Evolutionary conservation across 2,329 filamentous ascomycete genomes (phyloP), one percentile per base, ranked within the genome.

Genomic region (Pestalotiopsis sp.): DNA sequence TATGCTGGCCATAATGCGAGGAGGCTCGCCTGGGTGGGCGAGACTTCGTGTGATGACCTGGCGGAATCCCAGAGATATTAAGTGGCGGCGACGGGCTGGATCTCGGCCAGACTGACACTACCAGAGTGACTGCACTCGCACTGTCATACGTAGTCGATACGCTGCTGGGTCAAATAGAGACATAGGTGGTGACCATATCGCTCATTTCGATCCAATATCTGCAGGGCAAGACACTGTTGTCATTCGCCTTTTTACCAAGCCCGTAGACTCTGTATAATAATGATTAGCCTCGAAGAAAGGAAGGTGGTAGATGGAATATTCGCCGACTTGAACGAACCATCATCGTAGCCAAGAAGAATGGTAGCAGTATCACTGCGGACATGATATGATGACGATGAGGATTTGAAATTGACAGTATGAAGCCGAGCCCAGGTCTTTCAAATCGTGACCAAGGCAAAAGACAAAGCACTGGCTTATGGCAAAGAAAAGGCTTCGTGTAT

Each of bases 321-420:
- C 23, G 27, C 20, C 25, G 5, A 58, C 17, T 23, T 38, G 27
- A 25, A 63, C 66, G 41, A 67, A 62, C 66, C 66, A 62, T 62
- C 66, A 49, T 64, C 66, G 41, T 20, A 58, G 56, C 38, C 17
- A 11, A 39, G 36, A 11, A 20, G 12, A 27, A 63, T 17, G 7
- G 38, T 23, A 38, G 14, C 14, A 38, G 27, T 31, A 63, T 11
- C 38, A 38, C 66, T 36, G 58, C 27, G 14, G 66, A 63, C 66
- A 9, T 20, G 61, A 39, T 62, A 36, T 20, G 61, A 58, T 62
- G 66, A 67, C 39, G 62, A 63, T 17, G 39, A 11, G 49, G 38
- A 14, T 20, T 52, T 20, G 45, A 36, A n/a, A 38, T 25, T 0
- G 62, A 62, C 66, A 62, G 36, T 25, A 62, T 17, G 17, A 61